Evolutionary conservation across 805 yeast genomes (phyloP).

Genomic region (Ogataea siamensis): DNA sequence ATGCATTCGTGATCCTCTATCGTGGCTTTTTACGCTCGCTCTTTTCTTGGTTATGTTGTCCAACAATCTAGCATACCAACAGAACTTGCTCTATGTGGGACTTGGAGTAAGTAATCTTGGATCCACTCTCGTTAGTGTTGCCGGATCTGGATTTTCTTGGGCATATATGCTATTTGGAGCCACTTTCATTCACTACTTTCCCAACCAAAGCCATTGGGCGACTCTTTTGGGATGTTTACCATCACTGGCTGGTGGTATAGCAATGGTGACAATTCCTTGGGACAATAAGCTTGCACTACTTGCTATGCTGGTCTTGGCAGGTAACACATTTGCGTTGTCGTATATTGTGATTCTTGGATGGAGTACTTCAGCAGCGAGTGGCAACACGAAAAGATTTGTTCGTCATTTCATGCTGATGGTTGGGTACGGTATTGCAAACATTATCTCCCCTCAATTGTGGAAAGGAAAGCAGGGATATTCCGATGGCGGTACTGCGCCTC

Average conservation of each 20-base stretch:
- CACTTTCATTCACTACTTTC: conserved; percentile 35
- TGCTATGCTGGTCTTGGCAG: conserved; percentile 49
- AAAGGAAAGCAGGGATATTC: conserved; percentile 34
- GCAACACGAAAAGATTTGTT: conserved; percentile 50
- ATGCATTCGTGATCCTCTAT: conserved; percentile 46
- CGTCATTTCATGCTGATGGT: conserved; percentile 49
- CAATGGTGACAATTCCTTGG: conserved; percentile 45
- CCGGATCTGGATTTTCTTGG: conserved; percentile 43
- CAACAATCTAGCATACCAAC: conserved; percentile 53
- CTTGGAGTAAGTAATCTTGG: conserved; percentile 41
- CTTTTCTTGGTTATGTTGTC: conserved; percentile 48
- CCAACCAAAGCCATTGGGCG: conserved; percentile 37
- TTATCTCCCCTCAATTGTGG: conserved; percentile 59
- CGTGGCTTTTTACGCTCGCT: conserved; percentile 42
- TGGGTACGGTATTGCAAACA: conserved; percentile 48
- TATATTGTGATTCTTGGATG: conserved; percentile 29
- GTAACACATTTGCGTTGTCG: conserved; percentile 36
- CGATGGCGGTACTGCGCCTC: conserved; percentile 36
- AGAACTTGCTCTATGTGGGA: conserved; percentile 44
- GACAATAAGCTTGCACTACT: conserved; percentile 42
- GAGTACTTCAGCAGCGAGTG: conserved; percentile 36
- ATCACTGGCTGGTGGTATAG: conserved; percentile 45
- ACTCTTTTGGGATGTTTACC: conserved; percentile 13
- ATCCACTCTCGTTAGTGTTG: conserved; percentile 53
- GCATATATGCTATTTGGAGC: conserved; percentile 40